Conservation (phyloP, 2,329 filamentous ascomycete species). For the Coniochaeta ligniaria region DNA sequence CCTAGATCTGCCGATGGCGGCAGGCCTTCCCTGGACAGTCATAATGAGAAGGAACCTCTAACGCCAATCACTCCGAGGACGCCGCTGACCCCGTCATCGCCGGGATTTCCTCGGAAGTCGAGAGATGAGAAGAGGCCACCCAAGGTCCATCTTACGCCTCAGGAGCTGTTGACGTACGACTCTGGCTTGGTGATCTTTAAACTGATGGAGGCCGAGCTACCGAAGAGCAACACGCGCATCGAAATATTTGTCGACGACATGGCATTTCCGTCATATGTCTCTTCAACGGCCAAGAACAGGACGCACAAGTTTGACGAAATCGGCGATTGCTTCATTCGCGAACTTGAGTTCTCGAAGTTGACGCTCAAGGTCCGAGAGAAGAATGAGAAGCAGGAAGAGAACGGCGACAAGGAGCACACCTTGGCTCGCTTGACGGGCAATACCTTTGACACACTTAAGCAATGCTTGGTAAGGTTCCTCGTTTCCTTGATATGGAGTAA, state of each 20-base stretch:
- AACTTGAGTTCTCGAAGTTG: slow-evolving; percentile 92
- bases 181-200: slow-evolving; percentile 92
- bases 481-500: not conserved
- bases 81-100: slow-evolving; percentile 36
- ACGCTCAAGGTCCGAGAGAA: slow-evolving; percentile 83
- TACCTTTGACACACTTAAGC: slow-evolving; percentile 80
- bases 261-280: slow-evolving; percentile 82
- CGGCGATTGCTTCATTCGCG: slow-evolving; percentile 90
- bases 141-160: slow-evolving; percentile 69
- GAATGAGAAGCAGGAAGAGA: slow-evolving; percentile 58
- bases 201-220: slow-evolving; percentile 81
- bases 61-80: slow-evolving; percentile 35
- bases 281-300: slow-evolving; percentile 64
- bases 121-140: slow-evolving; percentile 54
- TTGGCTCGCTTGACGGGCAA: slow-evolving; percentile 78
- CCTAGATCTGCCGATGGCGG: slow-evolving; percentile 21
- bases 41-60: slow-evolving; percentile 14
- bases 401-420: slow-evolving; percentile 65
- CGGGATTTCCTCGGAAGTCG: slow-evolving; percentile 29
- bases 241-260: slow-evolving; percentile 94
- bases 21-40: not conserved
- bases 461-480: slow-evolving; percentile 61
- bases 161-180: slow-evolving; percentile 81
- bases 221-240: slow-evolving; percentile 66
- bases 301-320: slow-evolving; percentile 79